Evolutionary conservation across 2,329 filamentous ascomycete genomes (phyloP), one percentile per base, ranked within the genome.

Genomic region (Beauveria bassiana): DNA sequence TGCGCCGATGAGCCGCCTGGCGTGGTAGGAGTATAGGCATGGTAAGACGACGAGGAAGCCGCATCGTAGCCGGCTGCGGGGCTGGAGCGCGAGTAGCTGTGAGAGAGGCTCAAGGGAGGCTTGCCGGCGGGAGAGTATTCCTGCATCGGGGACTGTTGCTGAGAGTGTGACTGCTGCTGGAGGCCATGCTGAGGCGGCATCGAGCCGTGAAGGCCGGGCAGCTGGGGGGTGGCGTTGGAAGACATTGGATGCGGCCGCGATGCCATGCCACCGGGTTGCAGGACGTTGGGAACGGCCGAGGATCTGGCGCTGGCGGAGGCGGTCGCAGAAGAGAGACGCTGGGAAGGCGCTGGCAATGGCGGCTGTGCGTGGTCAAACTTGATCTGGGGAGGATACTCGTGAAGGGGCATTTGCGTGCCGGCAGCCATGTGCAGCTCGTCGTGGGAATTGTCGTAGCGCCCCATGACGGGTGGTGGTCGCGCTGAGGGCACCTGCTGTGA

Each of bases 51-150:
- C 82, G 63, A 86, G 83, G 78, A 71, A 50, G 78, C 72, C 50
- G 75, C 72, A 64, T 86, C 83, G 71, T 83, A 86, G 63, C 77
- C 75, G 56, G 79, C 79, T 50, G 87, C 86, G 56, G 92, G 91
- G 74, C 91, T 96, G 62, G 91, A 95, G 68, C 90, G 85, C 53
- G 93, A 93, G 75, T 96, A 93, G 71, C 81, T 84, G 72, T 93
- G 90, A 47, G 88, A 82, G 72, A 83, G 73, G 73, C 77, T 85
- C 69, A 89, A 78, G 49, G 86, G 82, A 24, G 88, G 84, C 70
- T 89, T 87, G 54, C 86, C 84, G 49, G 88, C 85, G 28, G 85
- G 81, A 50, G 82, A 79, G 70, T 86, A 86, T 64, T 86, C 84
- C 54, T 77, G 74, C 68, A 84, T 80, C 64, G 80, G 73, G 53